phyloP scores from a whole-genome alignment of 805 yeast species.

The Yarrowia divulgata region DNA sequence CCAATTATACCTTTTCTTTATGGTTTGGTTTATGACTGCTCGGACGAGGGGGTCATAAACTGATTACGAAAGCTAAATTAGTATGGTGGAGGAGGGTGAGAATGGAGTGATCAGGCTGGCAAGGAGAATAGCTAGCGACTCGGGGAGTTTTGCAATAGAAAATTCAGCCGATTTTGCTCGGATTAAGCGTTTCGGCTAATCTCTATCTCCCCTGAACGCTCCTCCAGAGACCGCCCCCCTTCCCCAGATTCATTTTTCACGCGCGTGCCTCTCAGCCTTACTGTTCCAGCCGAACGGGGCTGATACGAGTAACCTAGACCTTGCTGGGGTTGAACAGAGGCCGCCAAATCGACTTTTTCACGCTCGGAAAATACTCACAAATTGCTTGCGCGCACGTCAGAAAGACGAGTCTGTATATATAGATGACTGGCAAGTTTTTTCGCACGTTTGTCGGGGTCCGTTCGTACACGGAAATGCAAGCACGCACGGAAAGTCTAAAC shows the following conservation, averaged over 20 bases:
- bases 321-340: too few relatives aligned
- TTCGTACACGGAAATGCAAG: not conserved
- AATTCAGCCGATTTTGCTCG: not conserved
- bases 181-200: not conserved
- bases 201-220: not conserved
- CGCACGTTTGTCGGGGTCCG: constrained; percentile 1
- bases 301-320: not conserved
- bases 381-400: constrained; percentile 8
- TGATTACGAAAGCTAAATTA: constrained; percentile 20
- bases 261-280: constrained; percentile 27
- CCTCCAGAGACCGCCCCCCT: too few relatives aligned
- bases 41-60: constrained; percentile 29
- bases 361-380: not conserved
- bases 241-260: constrained; percentile 9
- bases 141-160: not conserved
- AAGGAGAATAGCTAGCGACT: not conserved
- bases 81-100: not conserved
- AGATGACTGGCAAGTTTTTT: not conserved
- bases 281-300: constrained; percentile 1
- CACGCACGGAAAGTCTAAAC: constrained; percentile 8
- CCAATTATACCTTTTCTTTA: not conserved
- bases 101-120: not conserved
- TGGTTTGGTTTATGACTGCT: constrained; percentile 22
- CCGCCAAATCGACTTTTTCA: not conserved
- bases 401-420: constrained; percentile 3